Conservation (phyloP, 2,329 filamentous ascomycete genomes). For the Cladosporium oxysporum region DNA sequence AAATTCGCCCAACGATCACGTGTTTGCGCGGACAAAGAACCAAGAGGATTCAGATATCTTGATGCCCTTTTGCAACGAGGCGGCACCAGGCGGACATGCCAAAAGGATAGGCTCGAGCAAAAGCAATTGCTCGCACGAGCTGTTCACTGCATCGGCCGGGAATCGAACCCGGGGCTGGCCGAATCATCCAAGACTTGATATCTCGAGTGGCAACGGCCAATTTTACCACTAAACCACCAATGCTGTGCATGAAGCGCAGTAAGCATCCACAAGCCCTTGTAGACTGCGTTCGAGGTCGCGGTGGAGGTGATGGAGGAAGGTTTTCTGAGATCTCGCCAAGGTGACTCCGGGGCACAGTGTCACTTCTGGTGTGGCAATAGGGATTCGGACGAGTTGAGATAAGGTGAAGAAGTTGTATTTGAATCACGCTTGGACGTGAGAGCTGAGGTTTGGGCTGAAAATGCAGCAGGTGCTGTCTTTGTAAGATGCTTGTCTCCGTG, state of each 20-base stretch:
- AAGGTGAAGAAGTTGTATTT: not conserved
- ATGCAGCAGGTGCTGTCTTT: not conserved
- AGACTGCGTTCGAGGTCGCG: not conserved
- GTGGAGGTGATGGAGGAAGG: not conserved
- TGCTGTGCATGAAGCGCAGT: constrained; percentile 12
- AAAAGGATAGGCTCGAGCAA: no score
- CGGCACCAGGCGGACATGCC: no score
- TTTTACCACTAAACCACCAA: constrained; percentile 18
- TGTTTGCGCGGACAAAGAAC: no score
- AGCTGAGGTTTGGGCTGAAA: not conserved
- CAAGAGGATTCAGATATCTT: no score
- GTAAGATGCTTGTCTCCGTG: not conserved
- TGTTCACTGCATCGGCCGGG: not conserved
- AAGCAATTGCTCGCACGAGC: not conserved
- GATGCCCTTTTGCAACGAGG: no score
- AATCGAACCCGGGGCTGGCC: no score
- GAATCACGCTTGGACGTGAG: not conserved
- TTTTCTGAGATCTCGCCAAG: not conserved
- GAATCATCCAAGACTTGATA: no score
- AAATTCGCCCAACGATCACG: no score
- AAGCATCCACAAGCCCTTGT: not conserved
- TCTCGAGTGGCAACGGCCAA: constrained; percentile 3
- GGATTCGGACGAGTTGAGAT: not conserved
- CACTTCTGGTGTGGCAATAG: not conserved
- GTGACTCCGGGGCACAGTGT: not conserved